phyloP scores from a whole-genome alignment of 108 stramenopile species.

The Cylindrotheca closterium region DNA sequence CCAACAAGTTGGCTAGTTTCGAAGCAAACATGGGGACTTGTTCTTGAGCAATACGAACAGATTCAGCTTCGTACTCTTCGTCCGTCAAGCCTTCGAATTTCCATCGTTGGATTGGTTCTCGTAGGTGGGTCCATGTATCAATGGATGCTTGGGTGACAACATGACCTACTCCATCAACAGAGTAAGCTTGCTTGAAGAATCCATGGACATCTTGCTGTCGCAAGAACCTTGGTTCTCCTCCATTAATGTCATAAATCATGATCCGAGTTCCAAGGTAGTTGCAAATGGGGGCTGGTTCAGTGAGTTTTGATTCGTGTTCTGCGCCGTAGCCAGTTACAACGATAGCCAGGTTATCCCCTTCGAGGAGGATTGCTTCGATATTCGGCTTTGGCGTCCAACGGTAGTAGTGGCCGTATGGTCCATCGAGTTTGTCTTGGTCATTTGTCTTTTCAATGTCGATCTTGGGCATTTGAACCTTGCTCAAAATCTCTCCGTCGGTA shows the following conservation, averaged over 20 bases:
- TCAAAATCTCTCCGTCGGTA: constrained; percentile 8
- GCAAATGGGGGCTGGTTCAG: constrained; percentile 8
- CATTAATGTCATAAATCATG: constrained; percentile 33
- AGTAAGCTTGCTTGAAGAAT: constrained; percentile 19
- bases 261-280: constrained; percentile 30
- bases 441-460: no score
- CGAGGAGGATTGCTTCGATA: constrained; percentile 25
- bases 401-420: not conserved
- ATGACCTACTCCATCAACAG: constrained; percentile 27
- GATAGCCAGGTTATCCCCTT: constrained; percentile 16
- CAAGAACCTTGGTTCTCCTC: constrained; percentile 5
- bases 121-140: constrained; percentile 15
- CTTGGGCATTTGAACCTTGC: constrained; percentile 23
- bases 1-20: constrained; percentile 4
- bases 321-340: constrained; percentile 17
- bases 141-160: constrained; percentile 25
- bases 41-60: constrained; percentile 18
- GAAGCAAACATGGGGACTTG: constrained; percentile 31
- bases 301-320: not conserved
- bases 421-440: no score
- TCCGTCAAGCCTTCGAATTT: constrained; percentile 22
- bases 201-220: constrained; percentile 29
- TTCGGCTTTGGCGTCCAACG: constrained; percentile 10
- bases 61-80: constrained; percentile 30
- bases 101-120: constrained; percentile 28